Evolutionary conservation across 2,329 filamentous ascomycete species (phyloP).

Genomic region (Colletotrichum sp.): DNA sequence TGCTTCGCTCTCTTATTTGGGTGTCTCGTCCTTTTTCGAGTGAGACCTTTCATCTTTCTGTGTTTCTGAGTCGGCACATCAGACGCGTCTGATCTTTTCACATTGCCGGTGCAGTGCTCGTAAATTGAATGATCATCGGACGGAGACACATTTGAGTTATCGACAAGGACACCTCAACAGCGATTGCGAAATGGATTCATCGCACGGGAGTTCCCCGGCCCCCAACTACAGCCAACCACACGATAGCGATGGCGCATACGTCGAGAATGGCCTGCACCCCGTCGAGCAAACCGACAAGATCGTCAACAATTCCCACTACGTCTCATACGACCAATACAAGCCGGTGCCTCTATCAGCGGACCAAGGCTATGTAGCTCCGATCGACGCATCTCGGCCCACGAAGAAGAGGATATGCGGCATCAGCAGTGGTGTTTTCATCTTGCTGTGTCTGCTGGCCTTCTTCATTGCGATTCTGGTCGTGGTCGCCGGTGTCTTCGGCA

Average conservation of each 20-base stretch:
- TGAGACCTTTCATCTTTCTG: neutral
- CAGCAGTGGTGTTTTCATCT: neutral
- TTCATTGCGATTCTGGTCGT: neutral
- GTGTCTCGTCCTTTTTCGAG: neutral
- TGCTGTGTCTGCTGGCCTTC: neutral
- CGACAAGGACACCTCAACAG: neutral
- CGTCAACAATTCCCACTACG: neutral
- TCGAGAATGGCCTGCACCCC: constrained; percentile 6
- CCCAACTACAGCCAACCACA: neutral
- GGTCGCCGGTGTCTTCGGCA: neutral
- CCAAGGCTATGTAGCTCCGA: neutral
- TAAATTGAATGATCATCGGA: neutral
- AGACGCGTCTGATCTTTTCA: neutral
- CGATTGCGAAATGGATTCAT: neutral
- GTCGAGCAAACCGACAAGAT: constrained; percentile 1
- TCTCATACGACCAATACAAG: neutral
- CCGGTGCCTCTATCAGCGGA: neutral
- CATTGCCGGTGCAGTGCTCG: too few species aligned
- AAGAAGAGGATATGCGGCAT: constrained; percentile 3
- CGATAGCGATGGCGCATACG: neutral
- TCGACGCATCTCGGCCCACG: neutral
- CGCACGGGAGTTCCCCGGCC: neutral
- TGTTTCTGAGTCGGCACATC: neutral
- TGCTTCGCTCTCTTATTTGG: neutral
- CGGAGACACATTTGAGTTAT: neutral